phyloP scores from a whole-genome alignment of 768 basidiomycete species.

The Kockovaella imperatae region DNA sequence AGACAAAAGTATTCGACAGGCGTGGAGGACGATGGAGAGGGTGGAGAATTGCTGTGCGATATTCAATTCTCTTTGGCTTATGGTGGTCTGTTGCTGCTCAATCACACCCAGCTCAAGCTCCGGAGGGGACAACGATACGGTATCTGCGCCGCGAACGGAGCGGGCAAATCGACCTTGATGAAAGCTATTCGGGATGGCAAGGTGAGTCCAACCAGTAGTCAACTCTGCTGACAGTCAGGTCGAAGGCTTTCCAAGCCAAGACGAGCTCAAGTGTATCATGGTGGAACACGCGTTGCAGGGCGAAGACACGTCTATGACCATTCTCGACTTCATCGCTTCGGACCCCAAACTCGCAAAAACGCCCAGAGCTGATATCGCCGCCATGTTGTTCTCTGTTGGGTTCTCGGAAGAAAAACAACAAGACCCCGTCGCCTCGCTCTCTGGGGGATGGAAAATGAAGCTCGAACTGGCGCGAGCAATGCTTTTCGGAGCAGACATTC shows the following conservation, averaged over 20 bases:
- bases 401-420: constrained; percentile 79
- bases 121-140: constrained; percentile 88
- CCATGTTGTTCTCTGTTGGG: constrained; percentile 77
- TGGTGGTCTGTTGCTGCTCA: constrained; percentile 84
- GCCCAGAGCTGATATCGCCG: constrained; percentile 63
- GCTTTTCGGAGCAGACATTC: constrained; percentile 71
- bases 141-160: constrained; percentile 91
- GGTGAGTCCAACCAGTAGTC: constrained; percentile 46
- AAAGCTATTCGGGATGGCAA: constrained; percentile 91
- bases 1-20: constrained; percentile 56
- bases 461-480: constrained; percentile 91
- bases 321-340: constrained; percentile 82
- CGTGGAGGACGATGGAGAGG: constrained; percentile 52
- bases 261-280: constrained; percentile 83
- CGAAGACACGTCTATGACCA: constrained; percentile 72
- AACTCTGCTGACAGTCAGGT: constrained; percentile 28
- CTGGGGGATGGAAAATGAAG: constrained; percentile 99
- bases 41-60: constrained; percentile 81
- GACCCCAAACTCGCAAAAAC: constrained; percentile 62
- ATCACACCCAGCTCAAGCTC: constrained; percentile 83
- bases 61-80: constrained; percentile 93
- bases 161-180: constrained; percentile 92
- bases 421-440: constrained; percentile 78
- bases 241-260: constrained; percentile 89
- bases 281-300: constrained; percentile 95